Percentiles rank a stretch among this genome's conserved stretches.
Evolutionary conservation across 495 filamentous ascomycete genomes (phyloP).

Genomic region (Penicillium coprophilum): DNA sequence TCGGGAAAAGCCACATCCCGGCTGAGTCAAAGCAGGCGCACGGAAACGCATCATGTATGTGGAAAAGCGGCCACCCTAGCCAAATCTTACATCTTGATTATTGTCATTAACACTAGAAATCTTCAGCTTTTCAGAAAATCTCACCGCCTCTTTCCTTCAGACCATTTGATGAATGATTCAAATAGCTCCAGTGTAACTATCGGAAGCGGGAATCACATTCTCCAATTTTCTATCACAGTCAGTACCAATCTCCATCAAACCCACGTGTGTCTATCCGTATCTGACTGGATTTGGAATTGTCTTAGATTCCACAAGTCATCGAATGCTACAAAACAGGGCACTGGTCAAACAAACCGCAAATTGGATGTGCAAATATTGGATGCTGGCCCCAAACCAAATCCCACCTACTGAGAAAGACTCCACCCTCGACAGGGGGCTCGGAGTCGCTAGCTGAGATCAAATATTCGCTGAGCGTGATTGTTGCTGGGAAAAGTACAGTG

Average conservation of each 20-base stretch:
- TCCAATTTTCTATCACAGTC: slow-evolving; percentile 4
- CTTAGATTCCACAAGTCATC: not conserved
- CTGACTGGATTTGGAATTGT: not conserved
- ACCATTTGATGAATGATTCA: not conserved
- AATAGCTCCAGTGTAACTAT: slow-evolving; percentile 6
- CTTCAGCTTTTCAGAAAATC: slow-evolving; percentile 4
- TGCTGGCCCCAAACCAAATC: not conserved
- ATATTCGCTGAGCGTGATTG: not conserved
- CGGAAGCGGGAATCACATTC: not conserved
- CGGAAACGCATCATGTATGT: slow-evolving; percentile 6
- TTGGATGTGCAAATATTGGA: not conserved
- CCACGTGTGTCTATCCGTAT: not conserved
- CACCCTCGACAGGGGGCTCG: not conserved
- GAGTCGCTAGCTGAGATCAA: not conserved
- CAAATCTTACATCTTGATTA: not conserved
- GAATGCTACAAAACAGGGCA: slow-evolving; percentile 2
- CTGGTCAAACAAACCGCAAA: slow-evolving; percentile 2
- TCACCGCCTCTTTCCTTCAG: not conserved
- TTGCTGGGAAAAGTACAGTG: not conserved
- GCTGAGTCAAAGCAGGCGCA: not conserved
- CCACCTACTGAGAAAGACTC: not conserved
- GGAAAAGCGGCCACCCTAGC: not conserved
- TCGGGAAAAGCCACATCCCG: slow-evolving; percentile 3
- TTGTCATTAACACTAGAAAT: not conserved
- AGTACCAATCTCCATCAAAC: not conserved